phyloP scores from a whole-genome alignment of 2,329 filamentous ascomycete species.

The Bipolaris victoriae region DNA sequence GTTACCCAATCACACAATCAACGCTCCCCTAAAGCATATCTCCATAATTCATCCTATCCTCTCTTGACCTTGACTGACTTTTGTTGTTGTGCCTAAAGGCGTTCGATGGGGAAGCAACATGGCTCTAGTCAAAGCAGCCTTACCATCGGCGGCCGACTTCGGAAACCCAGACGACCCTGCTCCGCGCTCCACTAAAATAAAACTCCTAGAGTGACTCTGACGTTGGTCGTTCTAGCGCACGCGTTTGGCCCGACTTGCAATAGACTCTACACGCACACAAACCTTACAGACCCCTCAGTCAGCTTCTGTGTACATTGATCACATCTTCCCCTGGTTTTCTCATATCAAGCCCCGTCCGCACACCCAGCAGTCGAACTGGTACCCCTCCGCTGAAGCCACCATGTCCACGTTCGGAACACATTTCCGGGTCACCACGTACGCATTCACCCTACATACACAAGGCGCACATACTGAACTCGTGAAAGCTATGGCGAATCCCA shows the following conservation, averaged over 20 bases:
- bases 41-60: neutral
- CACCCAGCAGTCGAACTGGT: constrained; percentile 11
- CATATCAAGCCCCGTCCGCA: neutral
- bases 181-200: constrained; percentile 32
- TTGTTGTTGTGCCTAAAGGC: neutral
- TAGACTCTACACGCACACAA: neutral
- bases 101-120: constrained; percentile 1
- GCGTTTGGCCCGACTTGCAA: constrained; percentile 10
- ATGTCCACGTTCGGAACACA: constrained; percentile 81
- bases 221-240: constrained; percentile 16
- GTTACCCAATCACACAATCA: neutral
- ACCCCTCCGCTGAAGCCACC: constrained; percentile 14
- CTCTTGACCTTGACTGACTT: neutral
- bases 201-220: constrained; percentile 29
- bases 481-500: constrained; percentile 81
- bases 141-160: constrained; percentile 17
- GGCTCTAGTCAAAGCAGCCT: constrained; percentile 2
- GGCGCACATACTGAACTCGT: constrained; percentile 23
- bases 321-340: neutral
- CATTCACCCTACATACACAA: constrained; percentile 18
- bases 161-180: constrained; percentile 22
- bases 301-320: constrained; percentile 6
- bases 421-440: constrained; percentile 83
- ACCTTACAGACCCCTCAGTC: neutral
- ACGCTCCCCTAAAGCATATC: neutral